Base-by-base conservation (phyloP, 129 eudicot genomes). In the Sambucus nigra region DNA sequence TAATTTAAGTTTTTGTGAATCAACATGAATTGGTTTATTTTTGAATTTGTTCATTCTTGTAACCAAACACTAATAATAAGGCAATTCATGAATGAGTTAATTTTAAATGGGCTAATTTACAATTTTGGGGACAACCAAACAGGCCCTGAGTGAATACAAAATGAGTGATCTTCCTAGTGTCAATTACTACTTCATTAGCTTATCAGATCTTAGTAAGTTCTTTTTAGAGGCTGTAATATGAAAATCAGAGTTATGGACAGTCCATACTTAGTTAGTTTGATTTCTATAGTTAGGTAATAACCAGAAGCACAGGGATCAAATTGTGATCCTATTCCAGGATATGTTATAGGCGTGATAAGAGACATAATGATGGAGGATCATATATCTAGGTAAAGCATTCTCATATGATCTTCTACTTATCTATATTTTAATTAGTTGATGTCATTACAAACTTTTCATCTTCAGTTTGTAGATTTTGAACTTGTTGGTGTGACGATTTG, bases 291-390 rank as follows among this genome's bases (percentile, higher is more conserved):
- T 92, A 52, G 74, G 83, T 21, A 92, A 92, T 70, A 92, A 82
- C 69, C 81, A 70, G 68, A 92, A 86, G 71, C 87, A 92, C 27
- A 66, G 87, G 67, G 94, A 92, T 77, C 99, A 82, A 75, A 96
- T 92, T 55, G 99, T 92, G 23, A 82, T 92, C 64, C 92, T 80
- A 60, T 82, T 86, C 73, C 99, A 92, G 80, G 99, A 92, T 64
- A 92, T 86, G 99, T 70, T 82, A 20, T 96, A 92, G 79, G 96
- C 59, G 99, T 92, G 57, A 82, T 92, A 39, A 83, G 91, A 69
- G 99, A 92, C 63, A 92, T 92, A 59, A 86, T 92, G 96, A 72
- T 61, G 82, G 99, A 92, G 65, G 95, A 88, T 75, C 91, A 71
- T 16, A 65, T 78, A 68, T 66, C 78, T 22, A 80, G 75, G 96